Evolutionary conservation across 148 eudicot genomes (phyloP).

Genomic region (Oxyria digyna): DNA sequence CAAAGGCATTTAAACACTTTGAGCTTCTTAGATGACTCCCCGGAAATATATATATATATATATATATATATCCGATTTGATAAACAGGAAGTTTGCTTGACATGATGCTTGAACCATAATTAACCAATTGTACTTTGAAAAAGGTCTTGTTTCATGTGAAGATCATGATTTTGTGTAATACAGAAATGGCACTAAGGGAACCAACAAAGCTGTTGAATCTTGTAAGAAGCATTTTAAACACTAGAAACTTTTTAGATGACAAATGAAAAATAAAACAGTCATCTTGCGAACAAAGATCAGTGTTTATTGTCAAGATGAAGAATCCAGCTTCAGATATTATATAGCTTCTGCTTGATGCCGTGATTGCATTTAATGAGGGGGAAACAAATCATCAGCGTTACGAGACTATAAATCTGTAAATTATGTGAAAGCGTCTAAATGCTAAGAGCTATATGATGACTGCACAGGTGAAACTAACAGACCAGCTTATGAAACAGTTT

Average conservation of each 20-base stretch:
- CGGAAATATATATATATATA: background rate
- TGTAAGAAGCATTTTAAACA: background rate
- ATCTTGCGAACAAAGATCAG: background rate
- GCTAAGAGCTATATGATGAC: background rate
- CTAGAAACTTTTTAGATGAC: background rate
- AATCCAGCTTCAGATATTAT: background rate
- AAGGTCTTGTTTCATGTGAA: background rate
- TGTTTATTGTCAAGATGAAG: background rate
- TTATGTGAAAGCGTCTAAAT: constrained; percentile 1
- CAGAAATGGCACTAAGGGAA: background rate
- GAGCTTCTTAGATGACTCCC: background rate
- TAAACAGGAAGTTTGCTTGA: background rate
- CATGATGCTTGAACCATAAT: no score
- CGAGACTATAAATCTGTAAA: background rate
- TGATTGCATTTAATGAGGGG: constrained; percentile 75
- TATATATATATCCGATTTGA: background rate
- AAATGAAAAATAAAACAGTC: background rate
- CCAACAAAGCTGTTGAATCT: background rate
- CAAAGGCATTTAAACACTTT: background rate
- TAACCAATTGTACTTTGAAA: background rate
- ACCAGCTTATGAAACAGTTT: background rate
- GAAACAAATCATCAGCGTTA: constrained; percentile 37
- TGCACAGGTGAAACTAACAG: background rate
- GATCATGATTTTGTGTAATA: background rate
- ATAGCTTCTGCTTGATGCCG: constrained; percentile 49